Evolutionary conservation across 306 rosid species (phyloP).

Genomic region (Citrullus amarus): DNA sequence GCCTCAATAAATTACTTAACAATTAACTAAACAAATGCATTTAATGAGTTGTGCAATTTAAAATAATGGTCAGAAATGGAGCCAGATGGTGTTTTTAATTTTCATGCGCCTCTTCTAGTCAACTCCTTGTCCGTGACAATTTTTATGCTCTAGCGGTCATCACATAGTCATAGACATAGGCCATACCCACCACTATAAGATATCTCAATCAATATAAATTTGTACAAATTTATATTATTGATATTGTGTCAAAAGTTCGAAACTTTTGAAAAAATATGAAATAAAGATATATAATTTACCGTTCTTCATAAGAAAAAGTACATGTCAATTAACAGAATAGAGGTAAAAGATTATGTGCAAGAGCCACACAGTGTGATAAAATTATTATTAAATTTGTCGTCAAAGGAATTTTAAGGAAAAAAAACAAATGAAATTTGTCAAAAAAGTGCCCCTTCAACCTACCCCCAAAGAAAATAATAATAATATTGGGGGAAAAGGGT

Average conservation of each 20-base stretch:
- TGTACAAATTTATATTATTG: too few relatives aligned
- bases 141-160: background rate
- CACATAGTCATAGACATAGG: background rate
- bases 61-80: background rate
- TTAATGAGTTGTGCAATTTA: background rate
- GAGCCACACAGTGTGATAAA: background rate
- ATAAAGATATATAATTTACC: too few relatives aligned
- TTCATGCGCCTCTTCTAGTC: background rate
- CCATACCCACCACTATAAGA: too few relatives aligned
- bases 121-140: slow-evolving; percentile 10
- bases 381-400: background rate
- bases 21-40: background rate
- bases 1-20: background rate
- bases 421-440: background rate
- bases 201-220: background rate
- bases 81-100: background rate
- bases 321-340: too few relatives aligned
- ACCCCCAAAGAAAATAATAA: background rate
- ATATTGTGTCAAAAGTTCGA: too few relatives aligned
- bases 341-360: background rate
- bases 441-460: background rate
- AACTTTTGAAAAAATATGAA: too few relatives aligned
- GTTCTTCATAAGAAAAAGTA: too few relatives aligned
- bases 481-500: background rate
- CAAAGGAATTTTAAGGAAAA: background rate